phyloP scores from a whole-genome alignment of 495 filamentous ascomycete genomes.

The Podospora anserina region DNA sequence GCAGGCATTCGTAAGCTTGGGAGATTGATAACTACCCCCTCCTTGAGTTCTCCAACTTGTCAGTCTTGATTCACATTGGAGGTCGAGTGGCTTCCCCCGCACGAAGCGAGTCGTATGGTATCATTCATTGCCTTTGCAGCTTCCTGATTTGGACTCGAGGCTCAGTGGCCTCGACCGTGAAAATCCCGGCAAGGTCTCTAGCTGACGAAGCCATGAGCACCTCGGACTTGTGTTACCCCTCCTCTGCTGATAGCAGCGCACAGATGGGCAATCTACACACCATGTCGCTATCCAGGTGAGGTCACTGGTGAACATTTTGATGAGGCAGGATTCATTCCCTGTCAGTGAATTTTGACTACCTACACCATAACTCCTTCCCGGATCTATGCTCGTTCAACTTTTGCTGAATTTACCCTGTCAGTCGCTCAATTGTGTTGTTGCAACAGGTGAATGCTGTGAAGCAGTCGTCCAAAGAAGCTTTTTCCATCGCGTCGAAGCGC shows the following conservation, averaged over 20 bases:
- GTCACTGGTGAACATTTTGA: neutral
- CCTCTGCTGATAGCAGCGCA: neutral
- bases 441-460: neutral
- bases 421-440: neutral
- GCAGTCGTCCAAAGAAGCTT: slow-evolving; percentile 25
- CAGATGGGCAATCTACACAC: neutral
- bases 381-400: neutral
- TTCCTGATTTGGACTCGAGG: slow-evolving; percentile 1
- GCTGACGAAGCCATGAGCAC: neutral
- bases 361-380: neutral
- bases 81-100: neutral
- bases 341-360: neutral
- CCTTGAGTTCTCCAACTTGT: neutral
- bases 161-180: neutral
- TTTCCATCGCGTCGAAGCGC: neutral
- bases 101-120: neutral
- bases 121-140: neutral
- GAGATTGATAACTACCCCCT: neutral
- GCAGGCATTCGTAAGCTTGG: neutral
- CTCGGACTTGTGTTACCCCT: neutral
- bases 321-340: neutral
- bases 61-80: neutral
- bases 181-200: neutral
- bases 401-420: no score
- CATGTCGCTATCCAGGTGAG: neutral